A percentile compares a stretch with the other conserved stretches of the same genome.
These are phyloP conservation scores for Ogataea populi-albae DNA, from an alignment of 805 yeast genomes.

Conservation along the genomic window DNA sequence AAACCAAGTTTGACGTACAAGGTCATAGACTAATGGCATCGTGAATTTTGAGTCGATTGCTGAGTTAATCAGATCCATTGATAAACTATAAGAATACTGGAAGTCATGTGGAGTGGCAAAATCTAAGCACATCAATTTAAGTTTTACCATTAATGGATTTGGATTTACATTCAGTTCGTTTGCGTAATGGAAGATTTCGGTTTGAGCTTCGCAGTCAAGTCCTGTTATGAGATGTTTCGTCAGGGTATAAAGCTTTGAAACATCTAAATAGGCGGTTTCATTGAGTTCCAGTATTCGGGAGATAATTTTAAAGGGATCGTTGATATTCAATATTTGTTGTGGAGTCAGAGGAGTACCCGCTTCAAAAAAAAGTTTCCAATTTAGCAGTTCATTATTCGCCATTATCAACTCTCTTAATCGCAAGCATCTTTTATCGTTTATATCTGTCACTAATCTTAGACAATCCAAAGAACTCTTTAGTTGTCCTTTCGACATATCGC, in stretches of 20 bases:
- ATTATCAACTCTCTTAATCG: conserved; percentile 18
- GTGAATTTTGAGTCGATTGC: conserved; percentile 12
- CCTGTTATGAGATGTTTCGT: conserved; percentile 41
- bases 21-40: conserved; percentile 9
- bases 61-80: conserved; percentile 37
- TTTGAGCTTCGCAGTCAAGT: conserved; percentile 22
- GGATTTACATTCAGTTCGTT: too few species aligned
- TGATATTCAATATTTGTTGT: conserved; percentile 19
- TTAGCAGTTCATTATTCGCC: conserved; percentile 22
- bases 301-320: conserved; percentile 26
- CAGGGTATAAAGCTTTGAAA: conserved; percentile 40
- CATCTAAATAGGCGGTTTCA: conserved; percentile 45
- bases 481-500: conserved; percentile 28
- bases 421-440: background rate
- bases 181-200: conserved; percentile 23
- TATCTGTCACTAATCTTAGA: conserved; percentile 14
- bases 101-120: conserved; percentile 66
- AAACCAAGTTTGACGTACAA: conserved; percentile 52
- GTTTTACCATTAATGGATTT: conserved; percentile 26
- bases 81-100: conserved; percentile 47
- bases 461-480: conserved; percentile 24
- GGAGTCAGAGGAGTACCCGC: conserved; percentile 33
- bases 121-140: conserved; percentile 53
- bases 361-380: conserved; percentile 30
- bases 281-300: conserved; percentile 49